Conservation (phyloP, 176 grass and related monocot species). For the Leersia perrieri region DNA sequence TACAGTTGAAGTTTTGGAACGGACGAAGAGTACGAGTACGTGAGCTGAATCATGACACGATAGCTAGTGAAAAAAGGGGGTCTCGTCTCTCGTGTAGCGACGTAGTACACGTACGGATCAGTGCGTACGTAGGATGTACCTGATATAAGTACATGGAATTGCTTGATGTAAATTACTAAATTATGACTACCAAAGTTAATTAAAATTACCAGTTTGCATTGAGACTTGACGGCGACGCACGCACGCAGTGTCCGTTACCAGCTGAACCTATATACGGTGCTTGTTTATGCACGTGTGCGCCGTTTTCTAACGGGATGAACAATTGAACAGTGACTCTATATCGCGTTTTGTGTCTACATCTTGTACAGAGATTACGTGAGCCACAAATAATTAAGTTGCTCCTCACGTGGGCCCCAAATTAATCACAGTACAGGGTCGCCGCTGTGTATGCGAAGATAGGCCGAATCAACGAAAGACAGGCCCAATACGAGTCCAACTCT, state of each 20-base stretch:
- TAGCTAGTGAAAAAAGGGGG: not conserved
- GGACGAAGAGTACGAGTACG: not conserved
- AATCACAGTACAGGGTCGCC: no score
- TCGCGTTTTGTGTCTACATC: no score
- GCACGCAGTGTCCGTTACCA: not conserved
- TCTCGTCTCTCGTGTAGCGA: not conserved
- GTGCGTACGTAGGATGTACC: not conserved
- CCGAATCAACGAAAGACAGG: no score
- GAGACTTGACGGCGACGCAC: not conserved
- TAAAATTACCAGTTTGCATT: not conserved
- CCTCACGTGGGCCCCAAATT: no score
- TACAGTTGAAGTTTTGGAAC: conserved; percentile 25
- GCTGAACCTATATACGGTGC: not conserved
- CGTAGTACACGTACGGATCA: not conserved
- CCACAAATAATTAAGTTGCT: not conserved
- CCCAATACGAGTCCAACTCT: not conserved
- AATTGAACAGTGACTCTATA: no score
- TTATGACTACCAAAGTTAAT: not conserved
- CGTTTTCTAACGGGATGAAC: not conserved
- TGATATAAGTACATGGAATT: not conserved
- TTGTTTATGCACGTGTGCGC: not conserved
- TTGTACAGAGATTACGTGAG: not conserved
- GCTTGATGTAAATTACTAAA: conserved; percentile 35
- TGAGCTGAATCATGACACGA: not conserved
- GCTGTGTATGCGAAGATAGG: no score